Base-by-base conservation (phyloP, 2,329 filamentous ascomycete species). In the Amphichorda felina region DNA sequence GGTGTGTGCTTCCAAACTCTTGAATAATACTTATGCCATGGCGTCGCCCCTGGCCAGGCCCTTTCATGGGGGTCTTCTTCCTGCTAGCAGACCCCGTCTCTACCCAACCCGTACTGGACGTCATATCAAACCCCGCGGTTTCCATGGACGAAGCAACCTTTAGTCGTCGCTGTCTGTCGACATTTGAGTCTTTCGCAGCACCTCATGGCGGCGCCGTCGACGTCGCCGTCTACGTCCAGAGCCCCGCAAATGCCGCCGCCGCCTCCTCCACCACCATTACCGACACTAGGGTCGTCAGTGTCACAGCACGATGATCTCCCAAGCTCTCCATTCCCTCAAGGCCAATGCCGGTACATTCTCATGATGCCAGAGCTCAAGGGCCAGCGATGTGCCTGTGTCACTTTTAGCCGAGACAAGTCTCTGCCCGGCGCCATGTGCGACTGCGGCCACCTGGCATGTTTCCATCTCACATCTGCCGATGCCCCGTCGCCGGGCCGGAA, bases 381-480 rank as follows among this genome's bases (percentile, higher is more conserved):
- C 35, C 62, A 72, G 39, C 67, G 72, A 30, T 77, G 72, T 50
- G 71, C 65, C 30, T 77, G 72, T 45, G 66, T 71, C 41, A 61
- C 64, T 40, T 77, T 77, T 50, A 64, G 64, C 4, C 61, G 69
- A 38, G 75, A 73, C 50, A 60, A 57, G 34, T 49, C 57, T n/a
- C 55, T 69, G 9, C 71, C 72, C 1, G 65, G 70, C 26, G 68
- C 69, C 36, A 64, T 57, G 15, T 77, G 72, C 45, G 64, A 72
- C 34, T 77, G 72, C 43, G 72, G 72, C 5, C 72, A 77, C 47
- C 62, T 73, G 36, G 68, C 72, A 24, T 76, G 72, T 50, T 77
- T 69, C 46, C 72, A 77, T 46, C 56, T 68, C 39, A 59, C 61
- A 42, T 60, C 61, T n/a, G 54, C 62, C 19, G 63, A 70, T 36